Evolutionary conservation across 148 eudicot genomes (phyloP).

Genomic region (Limonium bicolor): DNA sequence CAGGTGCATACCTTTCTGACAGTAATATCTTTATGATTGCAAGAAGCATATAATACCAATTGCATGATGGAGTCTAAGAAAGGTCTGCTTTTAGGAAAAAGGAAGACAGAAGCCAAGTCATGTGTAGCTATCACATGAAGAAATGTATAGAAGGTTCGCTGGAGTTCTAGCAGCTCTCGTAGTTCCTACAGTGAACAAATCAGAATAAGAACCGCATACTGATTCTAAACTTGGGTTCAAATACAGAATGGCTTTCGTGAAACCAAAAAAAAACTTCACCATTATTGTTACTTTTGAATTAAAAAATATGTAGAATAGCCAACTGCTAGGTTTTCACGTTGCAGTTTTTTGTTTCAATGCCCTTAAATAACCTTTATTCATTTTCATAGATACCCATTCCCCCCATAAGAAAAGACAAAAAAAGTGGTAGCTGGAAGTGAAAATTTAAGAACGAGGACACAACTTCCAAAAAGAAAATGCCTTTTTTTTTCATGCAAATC

Average conservation of each 20-base stretch:
- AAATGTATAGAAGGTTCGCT: conserved; percentile 66
- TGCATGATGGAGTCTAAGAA: conserved; percentile 65
- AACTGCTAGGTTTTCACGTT: no score
- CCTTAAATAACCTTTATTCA: no score
- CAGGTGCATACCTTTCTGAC: conserved; percentile 58
- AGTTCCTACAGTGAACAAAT: conserved; percentile 43
- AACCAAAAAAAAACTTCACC: no score
- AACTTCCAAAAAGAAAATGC: neutral
- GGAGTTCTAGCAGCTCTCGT: conserved; percentile 87
- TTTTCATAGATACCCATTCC: neutral
- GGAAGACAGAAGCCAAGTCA: conserved; percentile 73
- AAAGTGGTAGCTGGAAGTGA: neutral
- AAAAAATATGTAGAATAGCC: no score
- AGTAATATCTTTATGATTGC: conserved; percentile 68
- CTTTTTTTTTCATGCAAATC: neutral
- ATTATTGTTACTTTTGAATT: no score
- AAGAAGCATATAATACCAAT: conserved; percentile 47
- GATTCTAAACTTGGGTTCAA: neutral
- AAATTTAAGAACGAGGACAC: neutral
- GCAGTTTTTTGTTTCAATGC: no score
- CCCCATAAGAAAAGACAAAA: neutral
- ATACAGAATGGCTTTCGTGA: neutral
- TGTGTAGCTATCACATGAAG: conserved; percentile 82
- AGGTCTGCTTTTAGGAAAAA: conserved; percentile 44
- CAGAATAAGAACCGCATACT: neutral